These are phyloP conservation scores for Brassica carinata DNA, from an alignment of 345 rosid genomes.

Conservation along the genomic window DNA sequence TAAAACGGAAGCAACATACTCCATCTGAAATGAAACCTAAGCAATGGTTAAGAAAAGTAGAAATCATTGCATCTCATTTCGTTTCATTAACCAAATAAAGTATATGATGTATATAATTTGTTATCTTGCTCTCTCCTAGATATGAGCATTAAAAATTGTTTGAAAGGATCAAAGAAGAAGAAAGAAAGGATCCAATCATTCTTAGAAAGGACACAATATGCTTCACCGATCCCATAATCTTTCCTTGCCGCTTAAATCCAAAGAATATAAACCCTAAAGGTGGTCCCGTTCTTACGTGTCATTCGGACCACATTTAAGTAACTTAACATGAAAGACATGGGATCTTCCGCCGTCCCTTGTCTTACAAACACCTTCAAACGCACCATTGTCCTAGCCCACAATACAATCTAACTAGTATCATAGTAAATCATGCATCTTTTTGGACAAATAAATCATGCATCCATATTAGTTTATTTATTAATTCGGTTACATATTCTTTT, in stretches of 20 bases:
- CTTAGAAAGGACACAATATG: constrained; percentile 67
- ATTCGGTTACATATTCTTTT: neutral
- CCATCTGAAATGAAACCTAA: neutral
- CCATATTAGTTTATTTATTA: neutral
- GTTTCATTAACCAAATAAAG: neutral
- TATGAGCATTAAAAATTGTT: neutral
- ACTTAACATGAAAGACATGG: constrained; percentile 42
- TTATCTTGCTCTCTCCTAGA: neutral
- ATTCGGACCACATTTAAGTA: constrained; percentile 25
- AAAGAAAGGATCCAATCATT: constrained; percentile 44
- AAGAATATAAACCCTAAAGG: constrained; percentile 40
- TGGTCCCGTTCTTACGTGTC: constrained; percentile 37
- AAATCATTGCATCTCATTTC: neutral
- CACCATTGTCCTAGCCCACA: constrained; percentile 40
- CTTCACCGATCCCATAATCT: constrained; percentile 61
- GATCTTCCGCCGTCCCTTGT: constrained; percentile 24
- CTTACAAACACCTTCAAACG: constrained; percentile 22
- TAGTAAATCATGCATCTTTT: neutral
- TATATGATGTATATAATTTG: neutral
- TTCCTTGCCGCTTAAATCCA: constrained; percentile 67
- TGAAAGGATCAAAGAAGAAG: neutral
- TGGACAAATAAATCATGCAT: neutral
- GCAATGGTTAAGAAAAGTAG: neutral
- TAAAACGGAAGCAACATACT: neutral
- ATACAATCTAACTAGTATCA: constrained; percentile 39